Conservation (phyloP, 2,329 filamentous ascomycete species). For the Bipolaris sorokiniana region DNA sequence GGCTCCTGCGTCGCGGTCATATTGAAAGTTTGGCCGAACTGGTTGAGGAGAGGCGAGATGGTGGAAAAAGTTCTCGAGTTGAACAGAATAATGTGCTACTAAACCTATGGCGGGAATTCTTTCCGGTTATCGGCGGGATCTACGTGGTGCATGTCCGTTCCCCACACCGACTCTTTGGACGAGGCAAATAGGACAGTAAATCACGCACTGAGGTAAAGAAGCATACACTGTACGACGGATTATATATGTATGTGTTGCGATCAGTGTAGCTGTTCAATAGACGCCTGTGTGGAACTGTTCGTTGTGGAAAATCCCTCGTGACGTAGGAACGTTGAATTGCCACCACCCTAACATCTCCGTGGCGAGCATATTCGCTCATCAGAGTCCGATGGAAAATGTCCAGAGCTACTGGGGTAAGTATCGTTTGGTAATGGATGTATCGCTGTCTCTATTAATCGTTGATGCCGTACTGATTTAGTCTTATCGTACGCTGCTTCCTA, state of each 20-base stretch:
- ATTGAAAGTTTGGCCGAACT: background rate
- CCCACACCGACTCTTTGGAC: slow-evolving; percentile 5
- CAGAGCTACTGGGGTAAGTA: no score
- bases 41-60: background rate
- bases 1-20: slow-evolving; percentile 15
- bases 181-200: background rate
- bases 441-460: no score
- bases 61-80: slow-evolving; percentile 12
- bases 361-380: background rate
- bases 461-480: no score
- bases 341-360: background rate
- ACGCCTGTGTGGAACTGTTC: background rate
- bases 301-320: background rate
- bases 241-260: no score
- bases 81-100: background rate
- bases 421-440: no score
- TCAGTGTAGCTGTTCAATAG: background rate
- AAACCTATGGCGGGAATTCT: slow-evolving; percentile 2
- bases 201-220: background rate
- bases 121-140: slow-evolving; percentile 17
- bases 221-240: no score
- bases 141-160: background rate
- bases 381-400: background rate
- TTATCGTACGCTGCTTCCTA: no score
- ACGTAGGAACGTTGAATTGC: background rate